These are phyloP conservation scores for Clathrus columnatus DNA, from an alignment of 768 basidiomycete species.

Conservation along the genomic window DNA sequence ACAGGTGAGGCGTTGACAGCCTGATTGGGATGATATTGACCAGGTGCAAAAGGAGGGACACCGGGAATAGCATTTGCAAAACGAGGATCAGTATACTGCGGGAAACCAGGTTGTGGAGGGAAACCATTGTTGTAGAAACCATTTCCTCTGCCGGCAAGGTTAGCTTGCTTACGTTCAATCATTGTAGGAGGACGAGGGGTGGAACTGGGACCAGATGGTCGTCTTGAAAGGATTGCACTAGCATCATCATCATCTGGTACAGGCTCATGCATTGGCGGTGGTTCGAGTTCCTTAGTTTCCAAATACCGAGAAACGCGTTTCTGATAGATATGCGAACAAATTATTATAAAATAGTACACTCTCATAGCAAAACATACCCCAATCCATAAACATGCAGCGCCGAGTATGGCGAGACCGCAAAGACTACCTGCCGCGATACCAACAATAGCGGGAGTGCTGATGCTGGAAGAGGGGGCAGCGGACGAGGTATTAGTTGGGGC, in stretches of 20 bases:
- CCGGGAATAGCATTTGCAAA: not conserved
- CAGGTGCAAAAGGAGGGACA: not conserved
- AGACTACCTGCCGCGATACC: conserved; percentile 29
- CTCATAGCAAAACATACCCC: conserved; percentile 22
- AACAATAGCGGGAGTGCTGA: conserved; percentile 22
- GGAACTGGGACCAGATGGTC: conserved; percentile 21
- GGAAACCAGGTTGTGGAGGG: not conserved
- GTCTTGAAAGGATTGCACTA: not conserved
- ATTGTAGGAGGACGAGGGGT: conserved; percentile 58
- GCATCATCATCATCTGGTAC: conserved; percentile 41
- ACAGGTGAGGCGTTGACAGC: not conserved
- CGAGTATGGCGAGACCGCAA: conserved; percentile 24
- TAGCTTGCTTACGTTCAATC: conserved; percentile 34
- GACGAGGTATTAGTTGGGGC: conserved; percentile 1
- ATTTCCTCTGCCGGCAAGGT: conserved; percentile 6
- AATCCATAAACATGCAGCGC: conserved; percentile 27
- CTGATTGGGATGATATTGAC: not conserved
- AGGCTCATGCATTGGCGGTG: conserved; percentile 50
- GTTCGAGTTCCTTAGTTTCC: conserved; percentile 34
- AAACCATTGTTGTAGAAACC: not conserved
- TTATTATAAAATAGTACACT: not conserved
- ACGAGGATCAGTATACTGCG: not conserved
- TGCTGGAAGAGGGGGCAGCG: conserved; percentile 1
- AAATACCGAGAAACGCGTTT: conserved; percentile 16
- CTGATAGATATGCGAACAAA: not conserved